A percentile compares a stretch with the other conserved stretches of the same genome.
phyloP scores from a whole-genome alignment of 2,329 filamentous ascomycete genomes.

The Elsinoe fawcettii region DNA sequence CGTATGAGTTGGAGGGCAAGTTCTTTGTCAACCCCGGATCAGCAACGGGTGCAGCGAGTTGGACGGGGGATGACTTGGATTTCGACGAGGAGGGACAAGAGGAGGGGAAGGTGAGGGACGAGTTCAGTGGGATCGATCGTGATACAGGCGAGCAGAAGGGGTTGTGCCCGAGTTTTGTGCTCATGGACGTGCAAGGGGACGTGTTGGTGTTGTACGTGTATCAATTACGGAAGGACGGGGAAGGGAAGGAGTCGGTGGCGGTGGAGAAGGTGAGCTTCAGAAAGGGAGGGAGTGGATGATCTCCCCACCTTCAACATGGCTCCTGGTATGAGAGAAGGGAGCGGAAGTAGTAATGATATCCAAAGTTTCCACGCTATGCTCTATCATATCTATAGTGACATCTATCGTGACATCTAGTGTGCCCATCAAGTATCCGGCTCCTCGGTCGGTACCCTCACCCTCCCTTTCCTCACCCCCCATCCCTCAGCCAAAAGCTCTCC shows the following conservation, averaged over 20 bases:
- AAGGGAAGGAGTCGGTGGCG: constrained; percentile 46
- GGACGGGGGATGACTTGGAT: constrained; percentile 36
- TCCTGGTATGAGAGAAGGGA: background rate
- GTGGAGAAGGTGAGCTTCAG: constrained; percentile 51
- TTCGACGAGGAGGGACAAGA: constrained; percentile 43
- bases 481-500: constrained; percentile 60
- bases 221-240: constrained; percentile 45
- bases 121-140: constrained; percentile 15
- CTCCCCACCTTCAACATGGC: background rate
- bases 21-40: constrained; percentile 65
- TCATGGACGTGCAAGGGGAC: constrained; percentile 98
- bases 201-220: constrained; percentile 95
- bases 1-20: constrained; percentile 63
- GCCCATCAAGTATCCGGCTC: background rate
- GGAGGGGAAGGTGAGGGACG: constrained; percentile 6
- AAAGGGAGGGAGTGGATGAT: constrained; percentile 28
- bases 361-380: constrained; percentile 1
- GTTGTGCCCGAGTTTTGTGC: constrained; percentile 80
- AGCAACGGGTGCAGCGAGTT: constrained; percentile 58
- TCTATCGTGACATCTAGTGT: no score
- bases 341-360: background rate
- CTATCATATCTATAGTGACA: background rate
- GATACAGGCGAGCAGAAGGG: constrained; percentile 48
- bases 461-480: constrained; percentile 50
- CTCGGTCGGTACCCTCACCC: background rate